Percentiles rank a stretch among this genome's conserved stretches.
These are phyloP conservation scores for Nannizziopsis barbatae DNA, from an alignment of 2,329 filamentous ascomycete genomes.

Conservation along the genomic window DNA sequence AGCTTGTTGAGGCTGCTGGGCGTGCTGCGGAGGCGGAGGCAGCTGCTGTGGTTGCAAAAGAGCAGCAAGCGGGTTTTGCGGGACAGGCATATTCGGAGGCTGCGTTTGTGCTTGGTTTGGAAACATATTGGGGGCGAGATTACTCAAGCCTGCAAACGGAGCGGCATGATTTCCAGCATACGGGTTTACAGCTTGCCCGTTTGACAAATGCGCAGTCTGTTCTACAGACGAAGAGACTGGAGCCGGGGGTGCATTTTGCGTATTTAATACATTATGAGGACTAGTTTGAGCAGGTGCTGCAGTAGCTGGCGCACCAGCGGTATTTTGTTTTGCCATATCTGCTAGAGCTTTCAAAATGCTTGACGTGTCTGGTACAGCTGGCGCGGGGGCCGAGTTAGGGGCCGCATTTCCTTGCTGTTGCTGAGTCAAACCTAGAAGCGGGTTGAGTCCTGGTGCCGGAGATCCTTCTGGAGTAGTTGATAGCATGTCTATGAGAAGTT, in stretches of 20 bases:
- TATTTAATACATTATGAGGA: conserved; percentile 41
- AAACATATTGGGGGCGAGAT: conserved; percentile 28
- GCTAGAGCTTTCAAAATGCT: conserved; percentile 68
- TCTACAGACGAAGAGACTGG: conserved; percentile 37
- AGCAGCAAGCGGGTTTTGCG: conserved; percentile 32
- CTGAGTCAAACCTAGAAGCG: conserved; percentile 27
- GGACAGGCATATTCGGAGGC: conserved; percentile 21
- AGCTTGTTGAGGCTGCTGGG: conserved; percentile 25
- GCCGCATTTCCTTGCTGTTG: conserved; percentile 22
- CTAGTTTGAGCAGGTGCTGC: conserved; percentile 30
- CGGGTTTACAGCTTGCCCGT: conserved; percentile 48
- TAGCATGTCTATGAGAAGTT: conserved; percentile 41
- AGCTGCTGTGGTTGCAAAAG: conserved; percentile 19
- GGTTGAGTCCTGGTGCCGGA: conserved; percentile 36
- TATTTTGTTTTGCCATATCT: conserved; percentile 68
- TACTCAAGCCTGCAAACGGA: conserved; percentile 39
- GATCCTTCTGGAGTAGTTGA: conserved; percentile 59
- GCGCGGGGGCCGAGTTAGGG: conserved; percentile 18
- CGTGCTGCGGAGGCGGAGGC: conserved; percentile 14
- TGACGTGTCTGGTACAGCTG: conserved; percentile 44
- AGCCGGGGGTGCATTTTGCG: conserved; percentile 34
- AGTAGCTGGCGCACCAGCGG: conserved; percentile 37
- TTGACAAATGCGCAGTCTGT: conserved; percentile 31
- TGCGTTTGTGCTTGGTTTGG: conserved; percentile 33
- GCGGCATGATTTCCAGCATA: conserved; percentile 39